A percentile compares a stretch with the other conserved stretches of the same genome.
phyloP scores from a whole-genome alignment of 164 flowering plant species.

The Magnolia changhungtana region DNA sequence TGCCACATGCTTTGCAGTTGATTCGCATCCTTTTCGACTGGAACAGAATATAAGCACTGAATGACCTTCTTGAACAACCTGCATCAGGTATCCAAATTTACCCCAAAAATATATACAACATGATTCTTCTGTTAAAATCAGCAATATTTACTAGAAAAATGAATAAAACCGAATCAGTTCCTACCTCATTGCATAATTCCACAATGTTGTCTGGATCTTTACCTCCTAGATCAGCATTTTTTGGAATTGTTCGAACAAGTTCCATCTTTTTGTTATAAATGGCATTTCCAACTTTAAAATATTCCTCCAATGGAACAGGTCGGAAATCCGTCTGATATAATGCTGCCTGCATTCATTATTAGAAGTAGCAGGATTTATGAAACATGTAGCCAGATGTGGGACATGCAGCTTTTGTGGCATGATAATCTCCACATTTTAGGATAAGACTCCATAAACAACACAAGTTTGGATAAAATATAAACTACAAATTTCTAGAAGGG shows the following conservation, averaged over 20 bases:
- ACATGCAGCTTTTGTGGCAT: background rate
- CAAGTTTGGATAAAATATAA: background rate
- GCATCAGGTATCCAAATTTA: background rate
- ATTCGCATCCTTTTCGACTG: slow-evolving; percentile 95
- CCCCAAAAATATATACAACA: background rate
- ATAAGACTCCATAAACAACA: background rate
- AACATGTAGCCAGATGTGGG: background rate
- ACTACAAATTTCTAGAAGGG: background rate
- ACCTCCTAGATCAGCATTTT: slow-evolving; percentile 76
- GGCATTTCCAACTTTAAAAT: slow-evolving; percentile 75
- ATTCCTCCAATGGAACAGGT: slow-evolving; percentile 95
- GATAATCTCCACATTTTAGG: no score
- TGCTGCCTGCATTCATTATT: slow-evolving; percentile 60
- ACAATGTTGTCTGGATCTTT: slow-evolving; percentile 96
- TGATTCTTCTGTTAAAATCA: background rate
- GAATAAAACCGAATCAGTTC: background rate
- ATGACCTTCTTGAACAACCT: slow-evolving; percentile 96
- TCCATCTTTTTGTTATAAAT: slow-evolving; percentile 74
- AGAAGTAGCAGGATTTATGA: background rate
- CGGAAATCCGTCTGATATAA: slow-evolving; percentile 87
- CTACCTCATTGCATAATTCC: slow-evolving; percentile 91
- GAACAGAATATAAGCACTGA: slow-evolving; percentile 94
- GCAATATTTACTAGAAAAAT: background rate
- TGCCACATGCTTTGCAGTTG: slow-evolving; percentile 85
- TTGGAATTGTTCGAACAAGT: slow-evolving; percentile 62